Percentiles rank a stretch among this genome's conserved stretches.
phyloP scores from a whole-genome alignment of 331 rosid genomes.

The Prunus yedoensis region DNA sequence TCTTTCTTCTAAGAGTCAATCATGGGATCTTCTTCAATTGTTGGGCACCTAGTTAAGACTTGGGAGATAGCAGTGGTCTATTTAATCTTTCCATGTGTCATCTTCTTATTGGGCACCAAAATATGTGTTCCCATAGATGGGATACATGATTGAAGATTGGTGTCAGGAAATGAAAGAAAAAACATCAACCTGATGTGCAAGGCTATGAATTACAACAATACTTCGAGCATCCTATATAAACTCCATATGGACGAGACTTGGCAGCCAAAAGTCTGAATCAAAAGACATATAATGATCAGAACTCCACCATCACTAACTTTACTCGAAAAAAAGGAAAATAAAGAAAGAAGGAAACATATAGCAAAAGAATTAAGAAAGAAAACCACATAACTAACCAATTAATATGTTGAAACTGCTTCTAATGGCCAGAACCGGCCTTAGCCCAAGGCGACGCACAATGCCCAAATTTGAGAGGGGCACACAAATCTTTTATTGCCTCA shows the following conservation, averaged over 20 bases:
- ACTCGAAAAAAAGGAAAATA: neutral
- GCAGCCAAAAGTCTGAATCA: constrained; percentile 78
- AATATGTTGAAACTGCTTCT: constrained; percentile 18
- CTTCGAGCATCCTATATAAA: too few relatives aligned
- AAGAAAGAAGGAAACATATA: neutral
- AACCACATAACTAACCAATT: neutral
- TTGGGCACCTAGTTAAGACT: too few relatives aligned
- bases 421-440: too few relatives aligned
- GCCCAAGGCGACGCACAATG: too few relatives aligned
- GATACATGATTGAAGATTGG: neutral
- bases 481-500: too few relatives aligned
- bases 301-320: constrained; percentile 15
- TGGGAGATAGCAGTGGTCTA: too few relatives aligned
- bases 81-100: too few relatives aligned
- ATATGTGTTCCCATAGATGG: neutral
- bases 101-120: too few relatives aligned
- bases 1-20: too few relatives aligned
- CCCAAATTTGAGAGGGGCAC: too few relatives aligned
- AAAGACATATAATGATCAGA: constrained; percentile 20
- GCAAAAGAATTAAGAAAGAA: neutral
- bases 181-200: constrained; percentile 73
- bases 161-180: neutral
- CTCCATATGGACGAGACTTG: constrained; percentile 57
- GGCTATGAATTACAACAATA: constrained; percentile 67
- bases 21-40: too few relatives aligned